These are phyloP conservation scores for Cyberlindnera maclurae DNA, from an alignment of 805 yeast species.

Conservation along the genomic window DNA sequence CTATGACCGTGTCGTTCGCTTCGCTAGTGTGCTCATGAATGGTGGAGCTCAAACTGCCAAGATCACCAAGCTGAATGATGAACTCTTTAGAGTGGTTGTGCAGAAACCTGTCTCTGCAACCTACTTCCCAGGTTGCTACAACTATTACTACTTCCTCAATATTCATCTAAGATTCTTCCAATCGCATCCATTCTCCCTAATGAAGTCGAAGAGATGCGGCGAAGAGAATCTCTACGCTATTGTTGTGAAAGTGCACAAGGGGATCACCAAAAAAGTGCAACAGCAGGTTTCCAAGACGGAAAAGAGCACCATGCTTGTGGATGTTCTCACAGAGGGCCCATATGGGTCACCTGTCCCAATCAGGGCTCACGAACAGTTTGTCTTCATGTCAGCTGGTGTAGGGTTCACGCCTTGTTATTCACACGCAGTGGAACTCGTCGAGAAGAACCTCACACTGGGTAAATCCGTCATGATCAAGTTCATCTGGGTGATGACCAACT, in stretches of 20 bases:
- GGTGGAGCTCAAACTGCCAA: conserved; percentile 54
- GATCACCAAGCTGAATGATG: conserved; percentile 22
- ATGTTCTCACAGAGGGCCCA: conserved; percentile 53
- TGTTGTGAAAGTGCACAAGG: conserved; percentile 45
- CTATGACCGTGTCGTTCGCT: conserved; percentile 53
- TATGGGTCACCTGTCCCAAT: conserved; percentile 44
- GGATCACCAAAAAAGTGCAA: conserved; percentile 41
- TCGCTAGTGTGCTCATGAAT: conserved; percentile 45
- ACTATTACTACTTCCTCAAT: conserved; percentile 49
- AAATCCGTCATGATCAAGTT: conserved; percentile 32
- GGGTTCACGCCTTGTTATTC: conserved; percentile 46
- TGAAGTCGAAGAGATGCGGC: conserved; percentile 31
- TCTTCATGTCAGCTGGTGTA: conserved; percentile 42
- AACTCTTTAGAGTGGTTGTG: conserved; percentile 33
- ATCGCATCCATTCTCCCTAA: conserved; percentile 66
- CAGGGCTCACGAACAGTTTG: conserved; percentile 30
- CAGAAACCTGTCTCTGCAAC: conserved; percentile 39
- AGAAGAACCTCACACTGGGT: conserved; percentile 6
- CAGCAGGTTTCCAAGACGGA: conserved; percentile 25
- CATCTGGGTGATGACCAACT: conserved; percentile 57
- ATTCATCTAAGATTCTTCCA: conserved; percentile 38
- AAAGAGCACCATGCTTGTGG: conserved; percentile 25
- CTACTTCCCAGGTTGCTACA: conserved; percentile 46
- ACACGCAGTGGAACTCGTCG: conserved; percentile 28
- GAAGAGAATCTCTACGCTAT: conserved; percentile 28